These are phyloP conservation scores for Panellus pusillus DNA, from an alignment of 768 basidiomycete species.

Conservation along the genomic window DNA sequence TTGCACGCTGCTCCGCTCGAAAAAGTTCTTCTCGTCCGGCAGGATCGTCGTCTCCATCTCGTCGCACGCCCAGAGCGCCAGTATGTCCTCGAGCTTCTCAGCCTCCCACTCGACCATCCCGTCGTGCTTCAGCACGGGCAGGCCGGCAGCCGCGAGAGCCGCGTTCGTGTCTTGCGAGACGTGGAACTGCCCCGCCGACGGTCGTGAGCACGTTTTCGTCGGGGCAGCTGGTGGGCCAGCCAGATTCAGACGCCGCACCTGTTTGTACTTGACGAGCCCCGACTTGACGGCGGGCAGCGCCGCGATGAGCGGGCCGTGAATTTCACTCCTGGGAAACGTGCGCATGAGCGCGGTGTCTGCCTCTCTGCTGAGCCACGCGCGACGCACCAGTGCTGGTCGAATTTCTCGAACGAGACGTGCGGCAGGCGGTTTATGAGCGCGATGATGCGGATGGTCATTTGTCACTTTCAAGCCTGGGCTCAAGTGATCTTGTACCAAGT, in stretches of 20 bases:
- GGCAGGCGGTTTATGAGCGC: constrained; percentile 9
- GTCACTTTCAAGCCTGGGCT: too few species aligned
- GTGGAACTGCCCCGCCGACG: constrained; percentile 8
- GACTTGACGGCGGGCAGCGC: constrained; percentile 15
- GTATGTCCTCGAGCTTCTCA: constrained; percentile 9
- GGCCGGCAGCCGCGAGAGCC: neutral
- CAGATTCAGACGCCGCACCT: neutral
- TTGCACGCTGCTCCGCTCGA: constrained; percentile 14
- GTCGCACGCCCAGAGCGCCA: constrained; percentile 5
- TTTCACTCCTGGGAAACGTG: neutral
- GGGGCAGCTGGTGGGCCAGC: too few species aligned
- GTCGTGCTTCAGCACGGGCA: constrained; percentile 7
- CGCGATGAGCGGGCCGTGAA: constrained; percentile 6
- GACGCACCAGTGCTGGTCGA: constrained; percentile 13
- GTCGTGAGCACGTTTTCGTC: too few species aligned
- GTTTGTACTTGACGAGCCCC: constrained; percentile 14
- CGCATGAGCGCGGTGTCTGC: neutral
- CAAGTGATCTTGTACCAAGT: too few species aligned
- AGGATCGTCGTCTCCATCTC: constrained; percentile 3
- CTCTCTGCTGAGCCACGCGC: too few species aligned
- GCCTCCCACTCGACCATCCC: constrained; percentile 12
- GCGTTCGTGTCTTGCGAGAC: constrained; percentile 9
- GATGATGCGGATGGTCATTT: constrained; percentile 15
- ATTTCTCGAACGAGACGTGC: constrained; percentile 15
- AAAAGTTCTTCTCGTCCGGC: constrained; percentile 18